These are phyloP conservation scores for Cryphonectria naterciae DNA, from an alignment of 2,329 filamentous ascomycete genomes.

Conservation along the genomic window DNA sequence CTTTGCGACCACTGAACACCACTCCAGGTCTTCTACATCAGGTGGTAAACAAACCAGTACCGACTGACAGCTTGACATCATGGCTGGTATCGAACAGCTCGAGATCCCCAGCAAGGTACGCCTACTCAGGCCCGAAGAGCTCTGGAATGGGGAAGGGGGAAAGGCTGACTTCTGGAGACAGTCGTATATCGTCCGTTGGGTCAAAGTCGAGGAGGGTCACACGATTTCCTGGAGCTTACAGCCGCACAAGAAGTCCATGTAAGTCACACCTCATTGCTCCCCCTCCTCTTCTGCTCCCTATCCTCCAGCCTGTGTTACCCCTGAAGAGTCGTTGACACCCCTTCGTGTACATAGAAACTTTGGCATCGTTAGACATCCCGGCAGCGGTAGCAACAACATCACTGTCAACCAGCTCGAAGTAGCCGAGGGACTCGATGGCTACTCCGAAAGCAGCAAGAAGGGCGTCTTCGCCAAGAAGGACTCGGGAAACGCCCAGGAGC, in stretches of 20 bases:
- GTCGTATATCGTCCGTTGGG: constrained; percentile 98
- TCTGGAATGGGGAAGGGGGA: not conserved
- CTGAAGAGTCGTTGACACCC: constrained; percentile 1
- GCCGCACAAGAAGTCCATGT: constrained; percentile 97
- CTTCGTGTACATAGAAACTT: constrained; percentile 70
- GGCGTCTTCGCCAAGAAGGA: constrained; percentile 60
- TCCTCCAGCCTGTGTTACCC: not conserved
- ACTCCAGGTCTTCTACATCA: constrained; percentile 9
- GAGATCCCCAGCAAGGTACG: constrained; percentile 96
- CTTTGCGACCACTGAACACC: constrained; percentile 12
- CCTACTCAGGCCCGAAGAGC: constrained; percentile 28
- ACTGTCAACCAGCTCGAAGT: constrained; percentile 48
- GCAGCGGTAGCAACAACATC: constrained; percentile 62
- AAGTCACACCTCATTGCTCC: constrained; percentile 34
- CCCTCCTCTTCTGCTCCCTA: not conserved
- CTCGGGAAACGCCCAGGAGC: constrained; percentile 62
- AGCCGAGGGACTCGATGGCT: constrained; percentile 40
- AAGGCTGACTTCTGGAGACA: constrained; percentile 45
- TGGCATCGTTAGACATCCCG: constrained; percentile 95
- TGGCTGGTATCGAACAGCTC: constrained; percentile 95
- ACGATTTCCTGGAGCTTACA: constrained; percentile 98
- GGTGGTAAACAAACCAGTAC: constrained; percentile 4
- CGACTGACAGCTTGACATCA: constrained; percentile 41
- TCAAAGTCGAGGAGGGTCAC: constrained; percentile 85
- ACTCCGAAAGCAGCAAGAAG: constrained; percentile 44